Evolutionary conservation across 2,329 filamentous ascomycete species (phyloP).

Genomic region (Phialocephala sp.): DNA sequence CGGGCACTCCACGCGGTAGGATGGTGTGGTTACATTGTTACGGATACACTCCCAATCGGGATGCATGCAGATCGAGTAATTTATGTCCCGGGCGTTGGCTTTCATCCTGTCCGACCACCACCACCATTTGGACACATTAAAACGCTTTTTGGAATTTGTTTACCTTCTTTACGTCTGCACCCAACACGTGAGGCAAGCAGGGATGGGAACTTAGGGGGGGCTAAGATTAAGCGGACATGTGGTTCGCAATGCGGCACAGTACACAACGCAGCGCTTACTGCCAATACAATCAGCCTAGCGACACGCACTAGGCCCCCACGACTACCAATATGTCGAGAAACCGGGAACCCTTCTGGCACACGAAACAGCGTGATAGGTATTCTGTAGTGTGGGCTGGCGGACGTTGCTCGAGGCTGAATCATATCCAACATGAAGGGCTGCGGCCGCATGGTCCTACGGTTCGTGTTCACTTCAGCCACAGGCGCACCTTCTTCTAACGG

Average conservation of each 20-base stretch:
- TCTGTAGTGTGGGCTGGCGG: not conserved
- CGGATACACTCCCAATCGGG: too few species aligned
- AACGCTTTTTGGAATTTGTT: too few species aligned
- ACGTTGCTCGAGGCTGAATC: slow-evolving; percentile 3
- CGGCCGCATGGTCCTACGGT: not conserved
- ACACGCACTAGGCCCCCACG: not conserved
- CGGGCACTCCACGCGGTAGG: too few species aligned
- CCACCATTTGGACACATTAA: too few species aligned
- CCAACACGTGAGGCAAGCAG: too few species aligned
- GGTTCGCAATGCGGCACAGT: not conserved
- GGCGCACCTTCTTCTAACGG: not conserved
- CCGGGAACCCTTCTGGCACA: not conserved
- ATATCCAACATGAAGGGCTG: not conserved
- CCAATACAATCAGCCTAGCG: not conserved
- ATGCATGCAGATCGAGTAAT: too few species aligned
- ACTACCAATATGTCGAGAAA: not conserved
- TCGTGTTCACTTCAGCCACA: not conserved
- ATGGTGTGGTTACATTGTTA: too few species aligned
- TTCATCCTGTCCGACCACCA: too few species aligned
- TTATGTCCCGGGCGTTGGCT: too few species aligned
- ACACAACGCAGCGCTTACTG: not conserved
- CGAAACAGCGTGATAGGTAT: not conserved
- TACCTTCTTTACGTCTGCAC: too few species aligned
- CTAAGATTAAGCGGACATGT: not conserved
- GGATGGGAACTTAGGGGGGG: too few species aligned